Conservation (phyloP, 495 filamentous ascomycete species). For the Penicillium fimorum region DNA sequence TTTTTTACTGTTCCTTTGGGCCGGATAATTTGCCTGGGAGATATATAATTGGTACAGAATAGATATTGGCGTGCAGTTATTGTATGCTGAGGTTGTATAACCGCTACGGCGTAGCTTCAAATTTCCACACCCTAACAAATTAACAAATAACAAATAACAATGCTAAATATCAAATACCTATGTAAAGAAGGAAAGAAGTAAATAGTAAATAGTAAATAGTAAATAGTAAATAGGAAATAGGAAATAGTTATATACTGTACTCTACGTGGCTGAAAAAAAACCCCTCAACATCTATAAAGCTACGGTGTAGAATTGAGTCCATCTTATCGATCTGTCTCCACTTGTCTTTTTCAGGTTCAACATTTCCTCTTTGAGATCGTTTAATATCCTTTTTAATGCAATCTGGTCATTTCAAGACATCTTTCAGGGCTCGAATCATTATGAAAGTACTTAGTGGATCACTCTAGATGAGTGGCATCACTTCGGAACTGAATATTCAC, state of each 20-base stretch:
- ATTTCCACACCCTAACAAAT: neutral
- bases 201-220: too few species aligned
- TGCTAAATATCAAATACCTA: too few species aligned
- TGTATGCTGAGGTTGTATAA: too few species aligned
- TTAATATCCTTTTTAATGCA: neutral
- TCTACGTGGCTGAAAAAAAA: neutral
- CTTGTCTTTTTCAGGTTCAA: neutral
- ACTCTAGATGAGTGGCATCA: too few species aligned
- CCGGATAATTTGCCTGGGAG: conserved; percentile 3
- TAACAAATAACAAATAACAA: too few species aligned
- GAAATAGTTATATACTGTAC: neutral
- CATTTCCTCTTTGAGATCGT: neutral
- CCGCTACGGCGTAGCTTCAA: too few species aligned
- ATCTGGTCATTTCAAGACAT: too few species aligned
- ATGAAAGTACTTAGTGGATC: too few species aligned
- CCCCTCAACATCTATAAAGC: neutral
- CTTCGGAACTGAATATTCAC: neutral
- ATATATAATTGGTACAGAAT: neutral
- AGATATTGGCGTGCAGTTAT: neutral
- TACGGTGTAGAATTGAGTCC: conserved; percentile 24
- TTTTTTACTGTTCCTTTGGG: conserved; percentile 5
- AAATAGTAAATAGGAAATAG: neutral
- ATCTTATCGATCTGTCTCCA: conserved; percentile 9
- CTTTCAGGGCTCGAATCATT: too few species aligned
- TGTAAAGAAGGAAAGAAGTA: too few species aligned